These are phyloP conservation scores for Solanum pimpinellifolium DNA, from an alignment of 257 asterid species.

Conservation along the genomic window DNA sequence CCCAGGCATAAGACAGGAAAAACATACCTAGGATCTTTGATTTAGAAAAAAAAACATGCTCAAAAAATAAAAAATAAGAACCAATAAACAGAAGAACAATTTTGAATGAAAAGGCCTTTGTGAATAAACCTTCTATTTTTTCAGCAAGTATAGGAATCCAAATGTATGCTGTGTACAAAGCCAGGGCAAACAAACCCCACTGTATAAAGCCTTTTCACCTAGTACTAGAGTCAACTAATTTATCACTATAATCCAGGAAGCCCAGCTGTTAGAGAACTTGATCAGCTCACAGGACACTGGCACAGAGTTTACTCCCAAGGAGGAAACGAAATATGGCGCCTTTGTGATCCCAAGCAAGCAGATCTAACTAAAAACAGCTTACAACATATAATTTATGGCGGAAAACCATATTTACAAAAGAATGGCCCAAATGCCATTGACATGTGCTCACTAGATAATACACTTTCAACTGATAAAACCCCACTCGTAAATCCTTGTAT, in stretches of 20 bases:
- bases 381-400: constrained; percentile 17
- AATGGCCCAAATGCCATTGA: constrained; percentile 20
- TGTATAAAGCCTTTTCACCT: not conserved
- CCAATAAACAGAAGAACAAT: not conserved
- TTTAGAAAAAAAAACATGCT: too few relatives aligned
- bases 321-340: constrained; percentile 13
- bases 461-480: constrained; percentile 6
- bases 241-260: not conserved
- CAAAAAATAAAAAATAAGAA: not conserved
- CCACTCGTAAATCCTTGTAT: constrained; percentile 14
- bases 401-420: constrained; percentile 45
- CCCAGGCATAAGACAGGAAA: too few relatives aligned
- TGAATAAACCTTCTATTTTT: not conserved
- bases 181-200: not conserved
- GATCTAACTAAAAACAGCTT: constrained; percentile 22
- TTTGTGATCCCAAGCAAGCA: constrained; percentile 12
- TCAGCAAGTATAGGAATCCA: not conserved
- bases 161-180: not conserved
- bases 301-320: constrained; percentile 7
- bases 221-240: not conserved
- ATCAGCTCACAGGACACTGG: not conserved
- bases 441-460: constrained; percentile 14
- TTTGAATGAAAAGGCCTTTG: not conserved
- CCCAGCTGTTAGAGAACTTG: constrained; percentile 12
- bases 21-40: too few relatives aligned